A percentile compares a stretch with the other conserved stretches of the same genome.
These are phyloP conservation scores for Aspergillus sp. DNA, from an alignment of 2,329 filamentous ascomycete species.

Conservation along the genomic window DNA sequence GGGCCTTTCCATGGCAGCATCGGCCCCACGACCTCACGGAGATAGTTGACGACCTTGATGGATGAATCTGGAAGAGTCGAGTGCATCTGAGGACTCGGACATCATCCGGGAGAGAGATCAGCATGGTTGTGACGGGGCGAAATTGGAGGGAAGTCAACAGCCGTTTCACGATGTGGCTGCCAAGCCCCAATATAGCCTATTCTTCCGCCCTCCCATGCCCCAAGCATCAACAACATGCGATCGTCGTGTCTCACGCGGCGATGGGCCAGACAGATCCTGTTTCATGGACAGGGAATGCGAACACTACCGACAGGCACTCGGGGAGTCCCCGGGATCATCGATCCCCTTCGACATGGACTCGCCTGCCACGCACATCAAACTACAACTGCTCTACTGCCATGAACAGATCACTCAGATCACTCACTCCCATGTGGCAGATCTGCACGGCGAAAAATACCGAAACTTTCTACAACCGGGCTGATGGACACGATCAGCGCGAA, in stretches of 20 bases:
- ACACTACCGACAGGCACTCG: neutral
- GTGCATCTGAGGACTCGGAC: too few relatives aligned
- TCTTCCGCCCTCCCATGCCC: neutral
- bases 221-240: neutral
- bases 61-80: too few relatives aligned
- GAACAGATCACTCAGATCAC: neutral
- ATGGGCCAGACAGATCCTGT: neutral
- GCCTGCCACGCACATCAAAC: neutral
- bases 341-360: neutral
- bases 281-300: neutral
- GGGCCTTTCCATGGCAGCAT: neutral
- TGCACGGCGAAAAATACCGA: neutral
- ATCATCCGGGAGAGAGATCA: neutral
- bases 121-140: conserved; percentile 1
- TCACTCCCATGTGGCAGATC: neutral
- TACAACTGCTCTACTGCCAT: too few relatives aligned
- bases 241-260: neutral
- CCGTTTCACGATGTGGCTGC: conserved; percentile 12
- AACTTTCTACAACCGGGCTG: neutral
- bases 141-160: conserved; percentile 6
- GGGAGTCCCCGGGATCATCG: neutral
- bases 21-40: neutral
- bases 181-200: conserved; percentile 12
- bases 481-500: conserved; percentile 1
- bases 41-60: neutral